Percentiles rank a stretch among this genome's conserved stretches.
Evolutionary conservation across 345 rosid species (phyloP).

Genomic region (Kernera saxatilis): DNA sequence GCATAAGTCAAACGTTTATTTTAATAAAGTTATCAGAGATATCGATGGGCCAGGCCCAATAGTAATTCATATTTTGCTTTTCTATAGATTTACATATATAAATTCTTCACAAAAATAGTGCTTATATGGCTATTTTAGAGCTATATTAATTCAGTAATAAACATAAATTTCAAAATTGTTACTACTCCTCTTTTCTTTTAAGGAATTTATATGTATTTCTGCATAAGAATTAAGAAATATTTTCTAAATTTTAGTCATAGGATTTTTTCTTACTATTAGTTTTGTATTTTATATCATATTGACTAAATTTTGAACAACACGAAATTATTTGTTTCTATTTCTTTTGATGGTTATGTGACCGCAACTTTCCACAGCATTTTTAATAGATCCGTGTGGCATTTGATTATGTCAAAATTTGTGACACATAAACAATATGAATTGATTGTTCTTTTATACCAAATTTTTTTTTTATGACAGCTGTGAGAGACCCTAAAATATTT

Average conservation of each 20-base stretch:
- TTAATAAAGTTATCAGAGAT: neutral
- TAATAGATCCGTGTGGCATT: slow-evolving; percentile 19
- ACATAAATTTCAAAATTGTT: neutral
- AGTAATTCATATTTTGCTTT: neutral
- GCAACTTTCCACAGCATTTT: neutral
- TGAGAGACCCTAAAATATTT: neutral
- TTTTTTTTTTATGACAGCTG: slow-evolving; percentile 10
- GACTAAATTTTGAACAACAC: neutral
- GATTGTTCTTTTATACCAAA: neutral
- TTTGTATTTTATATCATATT: neutral
- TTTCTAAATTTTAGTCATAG: neutral
- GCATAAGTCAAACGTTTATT: neutral
- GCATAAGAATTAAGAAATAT: neutral
- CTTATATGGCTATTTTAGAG: too few relatives aligned
- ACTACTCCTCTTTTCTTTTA: neutral
- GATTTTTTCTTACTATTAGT: neutral
- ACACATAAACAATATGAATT: slow-evolving; percentile 1
- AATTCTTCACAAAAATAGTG: too few relatives aligned
- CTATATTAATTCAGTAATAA: too few relatives aligned
- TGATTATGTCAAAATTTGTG: slow-evolving; percentile 5
- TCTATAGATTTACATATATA: neutral
- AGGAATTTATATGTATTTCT: neutral
- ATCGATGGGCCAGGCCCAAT: slow-evolving; percentile 8
- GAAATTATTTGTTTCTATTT: neutral
- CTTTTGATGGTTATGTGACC: neutral